Conservation (phyloP, 1,139 yeast species). For the Suhomyces guaymorum region DNA sequence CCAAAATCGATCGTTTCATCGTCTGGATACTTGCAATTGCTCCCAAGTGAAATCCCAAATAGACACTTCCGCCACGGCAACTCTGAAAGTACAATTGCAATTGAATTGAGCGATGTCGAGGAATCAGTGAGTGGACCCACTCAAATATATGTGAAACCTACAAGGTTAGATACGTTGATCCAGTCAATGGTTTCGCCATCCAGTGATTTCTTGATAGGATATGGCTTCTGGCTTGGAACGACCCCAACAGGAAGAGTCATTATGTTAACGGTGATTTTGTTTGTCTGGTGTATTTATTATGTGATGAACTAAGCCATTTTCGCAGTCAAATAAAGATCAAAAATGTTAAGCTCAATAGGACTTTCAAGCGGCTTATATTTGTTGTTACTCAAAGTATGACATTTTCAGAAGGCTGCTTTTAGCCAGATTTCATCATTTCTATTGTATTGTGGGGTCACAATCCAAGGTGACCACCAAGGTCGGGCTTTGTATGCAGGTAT, state of each 20-base stretch:
- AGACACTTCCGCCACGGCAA: constrained; percentile 21
- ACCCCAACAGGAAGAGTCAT: constrained; percentile 42
- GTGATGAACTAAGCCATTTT: background rate
- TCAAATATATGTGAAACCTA: constrained; percentile 45
- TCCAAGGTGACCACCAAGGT: too few relatives aligned
- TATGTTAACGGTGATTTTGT: constrained; percentile 10
- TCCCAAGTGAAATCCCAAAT: constrained; percentile 30
- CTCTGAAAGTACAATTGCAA: constrained; percentile 6
- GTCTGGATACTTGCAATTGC: constrained; percentile 42
- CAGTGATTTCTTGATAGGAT: constrained; percentile 41
- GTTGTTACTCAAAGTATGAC: too few relatives aligned
- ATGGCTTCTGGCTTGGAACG: constrained; percentile 38
- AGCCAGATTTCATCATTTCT: too few relatives aligned
- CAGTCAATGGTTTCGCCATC: constrained; percentile 32
- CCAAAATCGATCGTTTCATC: constrained; percentile 45
- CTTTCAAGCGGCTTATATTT: too few relatives aligned
- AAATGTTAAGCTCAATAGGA: too few relatives aligned
- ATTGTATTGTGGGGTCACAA: too few relatives aligned
- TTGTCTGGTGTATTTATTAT: constrained; percentile 3
- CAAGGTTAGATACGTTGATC: constrained; percentile 34
- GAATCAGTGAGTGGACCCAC: constrained; percentile 44
- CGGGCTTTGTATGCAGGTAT: too few relatives aligned
- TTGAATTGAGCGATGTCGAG: constrained; percentile 14
- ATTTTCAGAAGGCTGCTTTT: too few relatives aligned
- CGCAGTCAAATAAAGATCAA: too few relatives aligned